Base-by-base conservation (phyloP, 2,329 filamentous ascomycete genomes). In the Fusarium haematococcum region DNA sequence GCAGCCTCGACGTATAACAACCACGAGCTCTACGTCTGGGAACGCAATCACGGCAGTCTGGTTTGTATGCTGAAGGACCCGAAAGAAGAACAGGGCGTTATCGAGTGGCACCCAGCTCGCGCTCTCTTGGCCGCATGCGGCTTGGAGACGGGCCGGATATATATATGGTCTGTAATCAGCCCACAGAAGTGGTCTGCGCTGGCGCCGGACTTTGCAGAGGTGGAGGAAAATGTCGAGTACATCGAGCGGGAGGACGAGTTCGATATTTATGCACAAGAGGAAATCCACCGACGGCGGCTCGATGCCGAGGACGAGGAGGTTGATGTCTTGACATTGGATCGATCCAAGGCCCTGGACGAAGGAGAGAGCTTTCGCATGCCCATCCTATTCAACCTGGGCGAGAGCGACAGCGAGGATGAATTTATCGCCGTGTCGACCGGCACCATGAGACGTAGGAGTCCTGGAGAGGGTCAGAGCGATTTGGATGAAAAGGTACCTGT, bases 161-260 rank as follows among this genome's bases (percentile, higher is more conserved):
- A 97, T 84, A 93, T 98, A 37, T 99, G 97, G 97, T 96, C 95
- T 6, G 97, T 98, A 65, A 92, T 96, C 45, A 97, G 94, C 64
- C 96, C 97, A 11, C 97, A 99, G 81, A 94, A 97, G 78, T 99
- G 97, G 97, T 98, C 95, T 18, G 96, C 97, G 2, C 88, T 99
- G 33, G 97, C 97, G 7, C 97, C 97, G 0, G 97, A 99, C 83
- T 99, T 99, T 83, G 94, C 92, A 45, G 97, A 99, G 83, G 95
- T 99, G 16, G 97, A 99, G 83, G 97, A 99, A 84, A 99, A 99
- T 77, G 95, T 98, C 25, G 95, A 98, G 81, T 99, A 99, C 81
- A 91, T 97, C 48, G 97, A 99, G 83, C 90, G 91, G 65, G 97
- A 99, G 84, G 97, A 99, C 81, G 97, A 99, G 81, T 99, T 99